Evolutionary conservation across 2,329 filamentous ascomycete genomes (phyloP).

Genomic region (Aspergillus alliaceus): DNA sequence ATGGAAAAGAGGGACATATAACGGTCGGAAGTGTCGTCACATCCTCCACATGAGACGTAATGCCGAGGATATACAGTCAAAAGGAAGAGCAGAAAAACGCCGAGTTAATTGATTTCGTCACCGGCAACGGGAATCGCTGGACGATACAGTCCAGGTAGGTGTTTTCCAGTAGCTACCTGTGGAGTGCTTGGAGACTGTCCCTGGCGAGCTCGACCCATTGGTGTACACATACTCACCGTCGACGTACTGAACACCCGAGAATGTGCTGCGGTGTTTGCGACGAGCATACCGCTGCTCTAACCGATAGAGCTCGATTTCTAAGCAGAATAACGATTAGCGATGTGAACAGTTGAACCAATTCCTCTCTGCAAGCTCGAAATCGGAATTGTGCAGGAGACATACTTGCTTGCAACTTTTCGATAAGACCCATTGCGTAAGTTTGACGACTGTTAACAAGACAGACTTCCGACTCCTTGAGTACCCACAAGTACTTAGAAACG

Average conservation of each 20-base stretch:
- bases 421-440: constrained; percentile 48
- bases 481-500: not conserved
- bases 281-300: constrained; percentile 94
- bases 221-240: constrained; percentile 92
- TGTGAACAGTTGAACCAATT: not conserved
- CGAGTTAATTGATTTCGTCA: constrained; percentile 14
- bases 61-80: constrained; percentile 18
- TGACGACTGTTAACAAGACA: not conserved
- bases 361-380: not conserved
- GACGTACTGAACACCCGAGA: constrained; percentile 86
- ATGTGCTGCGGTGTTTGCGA: constrained; percentile 84
- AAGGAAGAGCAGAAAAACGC: constrained; percentile 7
- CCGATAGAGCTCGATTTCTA: constrained; percentile 83
- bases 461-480: not conserved
- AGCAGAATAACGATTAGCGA: constrained; percentile 10
- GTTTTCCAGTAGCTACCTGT: constrained; percentile 35
- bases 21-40: constrained; percentile 16
- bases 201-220: constrained; percentile 36
- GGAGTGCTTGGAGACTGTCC: constrained; percentile 41
- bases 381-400: constrained; percentile 24
- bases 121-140: constrained; percentile 29
- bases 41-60: constrained; percentile 23
- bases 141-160: constrained; percentile 27
- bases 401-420: constrained; percentile 54
- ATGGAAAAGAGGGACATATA: constrained; percentile 7